Evolutionary conservation across 352 stramenopile species (phyloP).

Genomic region (Phytophthora cryptogea): DNA sequence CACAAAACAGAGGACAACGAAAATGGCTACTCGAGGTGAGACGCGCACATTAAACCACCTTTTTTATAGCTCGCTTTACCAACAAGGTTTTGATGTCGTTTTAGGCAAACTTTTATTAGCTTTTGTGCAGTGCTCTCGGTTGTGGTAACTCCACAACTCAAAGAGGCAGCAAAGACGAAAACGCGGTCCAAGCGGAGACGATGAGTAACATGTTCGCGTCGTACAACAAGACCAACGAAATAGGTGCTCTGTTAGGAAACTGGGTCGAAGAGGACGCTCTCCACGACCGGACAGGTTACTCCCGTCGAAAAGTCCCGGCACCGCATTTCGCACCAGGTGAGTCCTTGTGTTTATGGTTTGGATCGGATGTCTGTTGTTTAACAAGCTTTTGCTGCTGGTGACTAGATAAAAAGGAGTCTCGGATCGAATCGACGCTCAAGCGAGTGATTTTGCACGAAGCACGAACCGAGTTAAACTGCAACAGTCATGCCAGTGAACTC

Average conservation of each 20-base stretch:
- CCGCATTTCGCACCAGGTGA: conserved; percentile 37
- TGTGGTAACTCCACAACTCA: conserved; percentile 9
- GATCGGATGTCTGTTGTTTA: background rate
- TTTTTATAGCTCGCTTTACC: conserved; percentile 23
- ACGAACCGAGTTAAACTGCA: conserved; percentile 27
- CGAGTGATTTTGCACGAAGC: conserved; percentile 54
- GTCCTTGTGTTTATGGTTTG: background rate
- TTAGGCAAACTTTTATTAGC: conserved; percentile 23
- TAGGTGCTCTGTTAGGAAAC: conserved; percentile 78
- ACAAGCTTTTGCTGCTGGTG: background rate
- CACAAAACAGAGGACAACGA: background rate
- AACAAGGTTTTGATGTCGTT: conserved; percentile 10
- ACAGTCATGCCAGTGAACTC: conserved; percentile 36
- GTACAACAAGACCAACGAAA: conserved; percentile 88
- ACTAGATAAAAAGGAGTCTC: conserved; percentile 47
- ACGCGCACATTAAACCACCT: conserved; percentile 7
- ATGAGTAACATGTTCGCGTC: conserved; percentile 44
- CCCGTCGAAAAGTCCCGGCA: conserved; percentile 56
- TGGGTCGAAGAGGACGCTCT: conserved; percentile 87
- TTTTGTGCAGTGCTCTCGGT: background rate
- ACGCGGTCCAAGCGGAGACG: conserved; percentile 3
- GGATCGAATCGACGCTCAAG: conserved; percentile 50
- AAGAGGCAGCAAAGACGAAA: conserved; percentile 4
- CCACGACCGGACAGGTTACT: conserved; percentile 58
- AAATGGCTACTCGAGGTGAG: background rate